Evolutionary conservation across 176 grass and related monocot genomes (phyloP), one percentile per base, ranked within the genome.

Genomic region (Saccharum officinarum): DNA sequence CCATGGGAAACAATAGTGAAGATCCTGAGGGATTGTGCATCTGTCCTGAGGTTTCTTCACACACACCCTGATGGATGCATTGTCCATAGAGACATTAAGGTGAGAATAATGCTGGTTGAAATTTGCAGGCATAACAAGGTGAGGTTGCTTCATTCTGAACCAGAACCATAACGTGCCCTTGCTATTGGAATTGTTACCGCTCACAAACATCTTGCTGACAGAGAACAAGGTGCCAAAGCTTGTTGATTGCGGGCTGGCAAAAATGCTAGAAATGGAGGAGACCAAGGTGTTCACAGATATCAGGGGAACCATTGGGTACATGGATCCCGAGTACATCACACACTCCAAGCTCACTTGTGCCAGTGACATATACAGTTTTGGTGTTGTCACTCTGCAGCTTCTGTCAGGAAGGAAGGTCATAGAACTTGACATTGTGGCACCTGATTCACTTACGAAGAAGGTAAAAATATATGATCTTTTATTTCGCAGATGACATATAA

Each of bases 271-370:
- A 10, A 90, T 92, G 78, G 90, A 94, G 78, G 90, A 90, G 76
- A 92, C 87, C 8, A 85, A 94, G 38, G 88, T 92, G 54, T 94
- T 86, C 65, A 92, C 92, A 11, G 85, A 92, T 67, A 72, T 94
- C 6, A 88, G 85, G 63, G 90, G 92, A 59, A 94, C 90, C 73
- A 94, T 92, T 17, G 92, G 92, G 11, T 94, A 92, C 68, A 92
- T 92, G 92, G 92, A 94, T 45, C 92, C 92, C 0, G 92, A 94
- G 50, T 92, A 90, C 87, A 92, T 94, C 44, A 80, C 82, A n/a
- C 81, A 90, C 78, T 88, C 84, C 22, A 90, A 88, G 74, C 85
- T 94, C 80, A 86, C 90, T 38, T 86, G 82, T 61, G 14, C 90
- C 17, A 92, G 90, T 45, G 92, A 94, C 64, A 92, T 92, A 42